A percentile compares a stretch with the other conserved stretches of the same genome.
These are phyloP conservation scores for Sporothrix brunneoviolacea DNA, from an alignment of 2,329 filamentous ascomycete genomes.

Conservation along the genomic window DNA sequence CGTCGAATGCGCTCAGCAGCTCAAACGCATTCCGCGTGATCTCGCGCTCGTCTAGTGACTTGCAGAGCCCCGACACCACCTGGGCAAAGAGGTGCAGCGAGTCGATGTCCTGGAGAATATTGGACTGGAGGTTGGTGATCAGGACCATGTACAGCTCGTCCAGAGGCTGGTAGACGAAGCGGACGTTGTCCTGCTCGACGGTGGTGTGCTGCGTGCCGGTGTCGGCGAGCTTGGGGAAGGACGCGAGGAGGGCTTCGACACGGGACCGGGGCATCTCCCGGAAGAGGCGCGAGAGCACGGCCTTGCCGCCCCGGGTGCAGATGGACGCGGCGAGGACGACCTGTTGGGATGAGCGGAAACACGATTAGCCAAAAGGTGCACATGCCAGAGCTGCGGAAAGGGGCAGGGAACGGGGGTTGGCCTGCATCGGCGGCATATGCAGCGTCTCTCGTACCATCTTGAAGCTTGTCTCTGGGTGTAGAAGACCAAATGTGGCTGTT, in stretches of 20 bases:
- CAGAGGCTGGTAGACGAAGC: conserved; percentile 97
- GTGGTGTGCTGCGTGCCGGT: conserved; percentile 95
- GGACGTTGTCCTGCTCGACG: conserved; percentile 98
- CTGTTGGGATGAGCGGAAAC: conserved; percentile 37
- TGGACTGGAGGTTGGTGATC: conserved; percentile 98
- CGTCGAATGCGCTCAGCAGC: conserved; percentile 91
- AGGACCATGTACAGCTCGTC: conserved; percentile 99
- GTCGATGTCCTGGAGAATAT: conserved; percentile 98
- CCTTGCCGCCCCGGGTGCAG: conserved; percentile 96
- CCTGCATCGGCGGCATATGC: not conserved
- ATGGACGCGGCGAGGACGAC: conserved; percentile 98
- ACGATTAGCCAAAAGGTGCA: conserved; percentile 4
- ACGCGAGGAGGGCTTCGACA: conserved; percentile 92
- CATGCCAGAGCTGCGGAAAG: conserved; percentile 4
- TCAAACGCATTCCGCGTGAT: conserved; percentile 94
- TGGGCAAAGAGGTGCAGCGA: conserved; percentile 96
- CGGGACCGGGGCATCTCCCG: conserved; percentile 94
- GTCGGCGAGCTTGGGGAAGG: conserved; percentile 95
- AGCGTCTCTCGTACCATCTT: conserved; percentile 9
- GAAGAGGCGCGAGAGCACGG: conserved; percentile 95
- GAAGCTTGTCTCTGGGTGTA: conserved; percentile 1
- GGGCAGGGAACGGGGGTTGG: not conserved
- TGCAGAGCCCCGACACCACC: conserved; percentile 94
- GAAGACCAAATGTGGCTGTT: not conserved
- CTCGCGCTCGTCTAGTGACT: conserved; percentile 89